Evolutionary conservation across 345 rosid genomes (phyloP), one percentile per base, ranked within the genome.

Genomic region (Clausena lansium): DNA sequence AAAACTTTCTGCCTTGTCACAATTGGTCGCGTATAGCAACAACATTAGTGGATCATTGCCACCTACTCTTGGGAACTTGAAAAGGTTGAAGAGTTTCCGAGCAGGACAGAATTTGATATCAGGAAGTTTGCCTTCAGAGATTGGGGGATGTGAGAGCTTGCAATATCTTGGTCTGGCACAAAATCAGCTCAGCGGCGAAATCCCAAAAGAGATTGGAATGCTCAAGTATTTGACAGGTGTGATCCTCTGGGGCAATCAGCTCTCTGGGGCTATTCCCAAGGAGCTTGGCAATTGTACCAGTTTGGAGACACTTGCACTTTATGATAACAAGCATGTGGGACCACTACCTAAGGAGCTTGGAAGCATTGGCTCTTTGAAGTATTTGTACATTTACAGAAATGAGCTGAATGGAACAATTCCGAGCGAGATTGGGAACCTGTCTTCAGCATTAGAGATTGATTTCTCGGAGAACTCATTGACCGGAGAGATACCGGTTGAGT

Each of bases 61-160:
- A 0, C 85, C 38, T 61, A 85, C 98, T 39, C 62, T 95, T 11
- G 93, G 98, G 50, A 91, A 77, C 30, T 89, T 95, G 64, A 89
- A 83, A 67, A 88, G 73, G 4, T 84, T 95, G 77, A 86, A 8
- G 60, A 80, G 85, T 72, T 88, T 95, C 64, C 85, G 98, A 69
- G 93, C 95, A 11, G 98, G 98, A 17, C 93, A 95, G 91, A 95
- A 95, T 79, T 73, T 89, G 87, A 86, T 95, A 63, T 87, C 98
- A 4, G 98, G 98, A 71, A 87, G 90, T 78, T 83, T 93, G 62
- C 98, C 98, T 41, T 45, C 89, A 4, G 92, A 87, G 86, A 86
- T 93, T 24, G 95, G 93, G 39, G 86, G 82, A 57, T 95, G 98
- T 78, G 78, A 79, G 84, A 87, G 82, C 77, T 83, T 95, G 85